A percentile compares a stretch with the other conserved stretches of the same genome.
These are phyloP conservation scores for Neolentinus lepideus DNA, from an alignment of 1,284 basidiomycete species.

Conservation along the genomic window DNA sequence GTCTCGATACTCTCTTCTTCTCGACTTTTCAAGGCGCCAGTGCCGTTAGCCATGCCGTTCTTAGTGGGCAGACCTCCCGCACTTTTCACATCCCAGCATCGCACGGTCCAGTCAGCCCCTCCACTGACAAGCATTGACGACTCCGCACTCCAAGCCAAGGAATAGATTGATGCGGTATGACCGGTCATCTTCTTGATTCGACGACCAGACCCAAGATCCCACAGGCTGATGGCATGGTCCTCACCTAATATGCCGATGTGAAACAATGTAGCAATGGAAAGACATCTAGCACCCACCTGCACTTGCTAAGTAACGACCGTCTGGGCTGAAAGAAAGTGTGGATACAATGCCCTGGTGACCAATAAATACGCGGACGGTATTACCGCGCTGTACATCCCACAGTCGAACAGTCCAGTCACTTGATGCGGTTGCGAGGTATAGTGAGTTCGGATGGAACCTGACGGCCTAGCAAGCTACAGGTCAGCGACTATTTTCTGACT, in stretches of 20 bases:
- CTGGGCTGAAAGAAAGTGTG: conserved; percentile 84
- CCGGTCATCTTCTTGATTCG: conserved; percentile 97
- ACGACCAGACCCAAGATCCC: conserved; percentile 92
- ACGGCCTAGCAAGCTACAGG: conserved; percentile 50
- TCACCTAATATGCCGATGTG: conserved; percentile 49
- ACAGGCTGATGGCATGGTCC: conserved; percentile 89
- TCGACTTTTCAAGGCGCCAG: conserved; percentile 17
- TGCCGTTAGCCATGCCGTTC: conserved; percentile 38
- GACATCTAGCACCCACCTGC: conserved; percentile 50
- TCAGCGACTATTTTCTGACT: neutral
- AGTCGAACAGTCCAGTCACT: conserved; percentile 93
- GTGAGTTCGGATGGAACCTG: conserved; percentile 94
- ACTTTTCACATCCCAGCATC: conserved; percentile 93
- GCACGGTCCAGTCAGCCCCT: conserved; percentile 88
- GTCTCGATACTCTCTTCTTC: conserved; percentile 30
- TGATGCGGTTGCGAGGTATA: conserved; percentile 96
- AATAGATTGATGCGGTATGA: conserved; percentile 84
- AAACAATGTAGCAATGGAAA: conserved; percentile 1
- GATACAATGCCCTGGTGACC: conserved; percentile 93
- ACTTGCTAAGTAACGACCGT: conserved; percentile 90
- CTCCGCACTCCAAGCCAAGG: conserved; percentile 88
- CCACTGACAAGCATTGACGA: conserved; percentile 87
- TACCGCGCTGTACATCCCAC: conserved; percentile 98
- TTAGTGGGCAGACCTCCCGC: conserved; percentile 61
- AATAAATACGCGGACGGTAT: conserved; percentile 91